Evolutionary conservation across 78 protist genomes (phyloP).

Genomic region (Planoprotostelium fungivorum): DNA sequence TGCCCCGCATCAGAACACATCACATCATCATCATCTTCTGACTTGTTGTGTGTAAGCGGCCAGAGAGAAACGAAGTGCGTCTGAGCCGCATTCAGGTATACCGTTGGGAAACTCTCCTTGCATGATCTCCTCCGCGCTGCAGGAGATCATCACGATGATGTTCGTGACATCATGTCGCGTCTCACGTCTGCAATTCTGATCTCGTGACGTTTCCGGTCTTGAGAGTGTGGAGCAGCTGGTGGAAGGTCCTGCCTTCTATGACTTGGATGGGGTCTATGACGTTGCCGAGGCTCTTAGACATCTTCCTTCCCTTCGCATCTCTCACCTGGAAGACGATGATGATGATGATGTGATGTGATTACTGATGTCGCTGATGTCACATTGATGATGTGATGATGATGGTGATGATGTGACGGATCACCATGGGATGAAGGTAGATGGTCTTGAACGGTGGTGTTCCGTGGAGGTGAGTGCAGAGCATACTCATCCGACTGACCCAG

Average conservation of each 20-base stretch:
- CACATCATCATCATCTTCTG: neutral
- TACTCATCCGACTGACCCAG: constrained; percentile 97
- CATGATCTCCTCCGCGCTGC: constrained; percentile 39
- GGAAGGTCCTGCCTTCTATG: constrained; percentile 54
- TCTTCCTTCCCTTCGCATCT: constrained; percentile 94
- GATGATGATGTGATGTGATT: neutral
- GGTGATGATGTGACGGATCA: constrained; percentile 11
- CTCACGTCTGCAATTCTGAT: constrained; percentile 11
- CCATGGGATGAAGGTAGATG: constrained; percentile 76
- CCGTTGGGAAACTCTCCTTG: constrained; percentile 81
- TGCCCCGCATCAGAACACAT: neutral
- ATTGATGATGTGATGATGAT: neutral
- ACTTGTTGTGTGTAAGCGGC: constrained; percentile 41
- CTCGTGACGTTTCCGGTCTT: constrained; percentile 10
- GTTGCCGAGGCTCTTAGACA: constrained; percentile 95
- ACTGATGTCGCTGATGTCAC: neutral
- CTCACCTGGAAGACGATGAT: constrained; percentile 60
- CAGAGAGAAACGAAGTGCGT: constrained; percentile 82
- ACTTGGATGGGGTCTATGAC: constrained; percentile 86
- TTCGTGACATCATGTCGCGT: neutral
- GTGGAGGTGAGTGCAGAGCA: constrained; percentile 66
- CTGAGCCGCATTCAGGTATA: constrained; percentile 87
- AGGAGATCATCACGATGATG: neutral
- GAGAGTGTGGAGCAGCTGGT: constrained; percentile 9
- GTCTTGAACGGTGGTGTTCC: constrained; percentile 72